phyloP scores from a whole-genome alignment of 192 early-diverging fungal genomes.

The Podila verticillata region DNA sequence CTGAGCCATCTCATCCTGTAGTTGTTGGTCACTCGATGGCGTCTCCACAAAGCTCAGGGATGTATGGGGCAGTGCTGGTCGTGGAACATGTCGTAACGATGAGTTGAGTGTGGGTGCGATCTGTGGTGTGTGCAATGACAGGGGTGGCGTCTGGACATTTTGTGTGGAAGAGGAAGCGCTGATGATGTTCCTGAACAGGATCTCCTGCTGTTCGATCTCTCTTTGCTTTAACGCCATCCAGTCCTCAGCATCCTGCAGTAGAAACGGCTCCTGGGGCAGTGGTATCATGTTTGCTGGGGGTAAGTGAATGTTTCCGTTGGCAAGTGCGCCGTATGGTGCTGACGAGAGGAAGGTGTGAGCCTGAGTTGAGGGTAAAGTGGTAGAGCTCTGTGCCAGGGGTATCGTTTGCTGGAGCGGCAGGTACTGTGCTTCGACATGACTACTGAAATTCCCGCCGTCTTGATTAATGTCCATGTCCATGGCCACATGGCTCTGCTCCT shows the following conservation, averaged over 20 bases:
- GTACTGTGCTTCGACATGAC: too few relatives aligned
- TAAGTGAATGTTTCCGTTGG: background rate
- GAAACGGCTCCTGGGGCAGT: background rate
- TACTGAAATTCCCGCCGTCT: background rate
- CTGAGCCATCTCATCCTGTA: too few relatives aligned
- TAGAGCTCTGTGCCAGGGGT: too few relatives aligned
- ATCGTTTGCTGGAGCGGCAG: too few relatives aligned
- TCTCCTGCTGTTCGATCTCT: background rate
- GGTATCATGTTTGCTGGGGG: background rate
- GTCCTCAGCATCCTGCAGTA: background rate
- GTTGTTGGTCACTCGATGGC: too few relatives aligned
- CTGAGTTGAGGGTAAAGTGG: too few relatives aligned
- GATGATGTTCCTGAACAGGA: background rate
- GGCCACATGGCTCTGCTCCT: background rate
- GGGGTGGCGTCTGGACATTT: too few relatives aligned
- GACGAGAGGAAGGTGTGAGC: background rate
- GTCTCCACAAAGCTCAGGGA: background rate
- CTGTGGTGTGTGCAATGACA: too few relatives aligned
- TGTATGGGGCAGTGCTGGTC: background rate
- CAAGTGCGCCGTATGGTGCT: background rate
- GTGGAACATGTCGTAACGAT: background rate
- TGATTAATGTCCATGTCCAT: slow-evolving; percentile 1
- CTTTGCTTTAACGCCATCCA: background rate
- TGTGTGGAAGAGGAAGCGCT: too few relatives aligned
- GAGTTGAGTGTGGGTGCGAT: background rate